A percentile compares a stretch with the other conserved stretches of the same genome.
These are phyloP conservation scores for Lactarius deliciosus DNA, from an alignment of 768 basidiomycete species.

Conservation along the genomic window DNA sequence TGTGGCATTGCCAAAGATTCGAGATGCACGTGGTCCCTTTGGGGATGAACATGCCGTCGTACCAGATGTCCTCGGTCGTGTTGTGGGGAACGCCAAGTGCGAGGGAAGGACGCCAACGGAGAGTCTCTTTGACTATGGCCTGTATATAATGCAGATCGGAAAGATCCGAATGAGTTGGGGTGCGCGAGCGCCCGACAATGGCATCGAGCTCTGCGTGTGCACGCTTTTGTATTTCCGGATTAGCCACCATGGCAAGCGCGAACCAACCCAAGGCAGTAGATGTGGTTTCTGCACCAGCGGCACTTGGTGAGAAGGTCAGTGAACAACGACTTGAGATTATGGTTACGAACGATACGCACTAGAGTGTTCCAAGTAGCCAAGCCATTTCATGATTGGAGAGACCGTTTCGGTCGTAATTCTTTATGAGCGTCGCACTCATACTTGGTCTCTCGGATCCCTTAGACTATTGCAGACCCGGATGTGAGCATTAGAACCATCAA, in stretches of 20 bases:
- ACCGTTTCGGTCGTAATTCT: conserved; percentile 11
- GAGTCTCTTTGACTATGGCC: conserved; percentile 15
- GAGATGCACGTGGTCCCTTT: conserved; percentile 37
- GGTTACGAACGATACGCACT: conserved; percentile 9
- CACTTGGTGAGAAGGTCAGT: neutral
- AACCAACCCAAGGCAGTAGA: conserved; percentile 13
- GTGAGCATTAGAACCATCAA: neutral
- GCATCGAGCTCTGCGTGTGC: conserved; percentile 16
- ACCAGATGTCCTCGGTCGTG: conserved; percentile 33
- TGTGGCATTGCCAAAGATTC: conserved; percentile 29
- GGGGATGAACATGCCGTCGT: conserved; percentile 36
- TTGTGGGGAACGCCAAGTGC: conserved; percentile 7
- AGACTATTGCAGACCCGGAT: neutral
- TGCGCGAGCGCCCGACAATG: conserved; percentile 12
- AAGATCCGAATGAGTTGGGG: conserved; percentile 7
- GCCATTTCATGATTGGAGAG: conserved; percentile 26
- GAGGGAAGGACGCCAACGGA: conserved; percentile 14
- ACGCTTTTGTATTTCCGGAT: conserved; percentile 22
- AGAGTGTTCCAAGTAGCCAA: conserved; percentile 25
- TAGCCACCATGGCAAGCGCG: conserved; percentile 25
- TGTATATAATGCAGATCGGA: conserved; percentile 13
- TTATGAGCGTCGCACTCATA: conserved; percentile 16
- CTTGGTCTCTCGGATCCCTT: conserved; percentile 17
- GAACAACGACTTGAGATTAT: neutral
- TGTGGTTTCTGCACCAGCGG: conserved; percentile 14